Evolutionary conservation across 2,329 filamentous ascomycete species (phyloP).

Genomic region (Venturiaceae sp.): DNA sequence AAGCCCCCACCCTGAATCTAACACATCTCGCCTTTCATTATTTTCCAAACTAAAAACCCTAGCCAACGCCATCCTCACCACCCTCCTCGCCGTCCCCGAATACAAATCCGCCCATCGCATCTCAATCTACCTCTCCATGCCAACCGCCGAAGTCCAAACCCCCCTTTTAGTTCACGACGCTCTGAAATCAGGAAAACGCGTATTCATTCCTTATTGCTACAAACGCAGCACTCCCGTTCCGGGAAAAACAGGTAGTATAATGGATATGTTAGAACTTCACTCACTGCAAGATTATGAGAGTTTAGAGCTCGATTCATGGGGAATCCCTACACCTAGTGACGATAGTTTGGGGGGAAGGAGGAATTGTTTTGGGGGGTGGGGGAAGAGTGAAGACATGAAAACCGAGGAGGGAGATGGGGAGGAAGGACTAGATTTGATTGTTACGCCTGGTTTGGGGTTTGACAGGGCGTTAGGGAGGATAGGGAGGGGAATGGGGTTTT

Average conservation of each 20-base stretch:
- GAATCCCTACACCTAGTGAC: constrained; percentile 75
- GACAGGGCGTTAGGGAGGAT: constrained; percentile 65
- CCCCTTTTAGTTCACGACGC: constrained; percentile 74
- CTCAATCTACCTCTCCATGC: constrained; percentile 92
- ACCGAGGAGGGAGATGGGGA: constrained; percentile 13
- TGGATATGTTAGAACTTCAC: constrained; percentile 87
- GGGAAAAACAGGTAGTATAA: constrained; percentile 44
- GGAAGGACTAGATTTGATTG: constrained; percentile 65
- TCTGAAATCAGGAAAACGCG: constrained; percentile 64
- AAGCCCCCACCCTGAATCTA: not conserved
- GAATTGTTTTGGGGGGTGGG: constrained; percentile 62
- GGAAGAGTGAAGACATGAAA: constrained; percentile 30
- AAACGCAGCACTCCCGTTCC: constrained; percentile 33
- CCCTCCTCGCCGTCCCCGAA: constrained; percentile 56
- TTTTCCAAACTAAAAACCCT: constrained; percentile 13
- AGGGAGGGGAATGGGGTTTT: constrained; percentile 94
- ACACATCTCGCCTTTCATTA: constrained; percentile 10
- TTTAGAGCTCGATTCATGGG: constrained; percentile 75
- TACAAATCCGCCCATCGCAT: constrained; percentile 68
- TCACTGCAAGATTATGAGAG: constrained; percentile 69
- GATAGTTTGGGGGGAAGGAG: constrained; percentile 55
- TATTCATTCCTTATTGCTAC: constrained; percentile 88
- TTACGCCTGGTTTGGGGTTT: constrained; percentile 91
- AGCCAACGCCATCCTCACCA: not conserved
- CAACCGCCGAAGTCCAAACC: constrained; percentile 75